Evolutionary conservation across 2,329 filamentous ascomycete genomes (phyloP).

Genomic region (Pyrenochaeta sp.): DNA sequence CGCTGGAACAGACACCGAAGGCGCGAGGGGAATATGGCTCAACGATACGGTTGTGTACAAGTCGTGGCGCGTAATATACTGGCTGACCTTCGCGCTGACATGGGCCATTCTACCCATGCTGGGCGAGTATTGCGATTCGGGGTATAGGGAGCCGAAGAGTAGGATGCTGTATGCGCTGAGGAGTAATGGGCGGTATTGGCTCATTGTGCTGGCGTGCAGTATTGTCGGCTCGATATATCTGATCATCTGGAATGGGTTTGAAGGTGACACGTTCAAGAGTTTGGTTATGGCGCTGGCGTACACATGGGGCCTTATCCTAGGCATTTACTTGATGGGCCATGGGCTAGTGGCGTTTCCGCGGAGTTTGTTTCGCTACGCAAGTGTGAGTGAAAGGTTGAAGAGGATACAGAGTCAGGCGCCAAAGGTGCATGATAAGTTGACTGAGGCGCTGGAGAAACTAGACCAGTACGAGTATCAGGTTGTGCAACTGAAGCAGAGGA

Average conservation of each 20-base stretch:
- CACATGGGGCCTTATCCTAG: constrained; percentile 88
- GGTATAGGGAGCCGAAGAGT: constrained; percentile 85
- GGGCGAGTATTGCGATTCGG: constrained; percentile 93
- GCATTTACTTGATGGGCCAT: constrained; percentile 98
- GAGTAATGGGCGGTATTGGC: constrained; percentile 87
- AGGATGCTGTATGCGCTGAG: constrained; percentile 85
- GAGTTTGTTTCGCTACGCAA: constrained; percentile 79
- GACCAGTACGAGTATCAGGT: constrained; percentile 86
- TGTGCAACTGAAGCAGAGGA: constrained; percentile 78
- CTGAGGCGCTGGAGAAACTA: constrained; percentile 80
- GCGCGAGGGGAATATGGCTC: constrained; percentile 85
- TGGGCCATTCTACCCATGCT: constrained; percentile 95
- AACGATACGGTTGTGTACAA: constrained; percentile 80
- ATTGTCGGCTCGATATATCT: constrained; percentile 82
- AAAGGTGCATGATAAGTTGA: constrained; percentile 83
- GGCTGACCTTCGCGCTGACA: constrained; percentile 93
- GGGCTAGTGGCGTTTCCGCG: constrained; percentile 91
- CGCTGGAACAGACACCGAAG: constrained; percentile 74
- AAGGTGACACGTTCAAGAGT: constrained; percentile 77
- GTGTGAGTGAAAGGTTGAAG: constrained; percentile 75
- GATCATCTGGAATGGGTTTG: constrained; percentile 78
- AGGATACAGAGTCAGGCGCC: constrained; percentile 82
- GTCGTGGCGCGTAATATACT: constrained; percentile 94
- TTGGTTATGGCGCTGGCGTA: constrained; percentile 94
- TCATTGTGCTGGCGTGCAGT: constrained; percentile 76